These are phyloP conservation scores for Thalia dealbata DNA, from an alignment of 176 grass and related monocot genomes.

Conservation along the genomic window DNA sequence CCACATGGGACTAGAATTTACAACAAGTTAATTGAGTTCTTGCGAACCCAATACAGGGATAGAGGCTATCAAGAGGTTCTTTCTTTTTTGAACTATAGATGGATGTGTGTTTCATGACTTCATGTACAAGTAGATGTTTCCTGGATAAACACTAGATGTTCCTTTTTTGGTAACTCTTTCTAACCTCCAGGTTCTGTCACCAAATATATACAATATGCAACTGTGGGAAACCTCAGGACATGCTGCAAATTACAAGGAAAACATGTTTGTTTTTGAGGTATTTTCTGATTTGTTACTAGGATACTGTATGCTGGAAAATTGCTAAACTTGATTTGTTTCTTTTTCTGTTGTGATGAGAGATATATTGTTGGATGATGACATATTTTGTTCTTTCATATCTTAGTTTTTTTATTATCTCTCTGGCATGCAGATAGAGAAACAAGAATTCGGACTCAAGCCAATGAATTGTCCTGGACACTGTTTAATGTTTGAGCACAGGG, in stretches of 20 bases:
- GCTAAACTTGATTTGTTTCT: background rate
- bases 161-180: constrained; percentile 18
- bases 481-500: constrained; percentile 91
- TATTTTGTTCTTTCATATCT: background rate
- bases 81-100: constrained; percentile 17
- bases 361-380: background rate
- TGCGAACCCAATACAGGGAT: constrained; percentile 59
- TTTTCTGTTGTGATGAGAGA: background rate
- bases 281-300: background rate
- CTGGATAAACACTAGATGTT: background rate
- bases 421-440: constrained; percentile 71
- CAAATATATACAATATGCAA: constrained; percentile 99
- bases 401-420: background rate
- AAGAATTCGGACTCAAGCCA: constrained; percentile 98
- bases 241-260: constrained; percentile 94
- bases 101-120: constrained; percentile 1
- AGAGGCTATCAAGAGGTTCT: constrained; percentile 92
- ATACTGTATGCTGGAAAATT: background rate
- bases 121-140: background rate
- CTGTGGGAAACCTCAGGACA: constrained; percentile 99
- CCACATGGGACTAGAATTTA: constrained; percentile 89
- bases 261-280: constrained; percentile 99
- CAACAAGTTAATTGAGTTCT: constrained; percentile 93
- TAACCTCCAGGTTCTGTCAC: constrained; percentile 52
- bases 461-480: constrained; percentile 99